Evolutionary conservation across 345 rosid species (phyloP).

Genomic region (Melaleuca alternifolia): DNA sequence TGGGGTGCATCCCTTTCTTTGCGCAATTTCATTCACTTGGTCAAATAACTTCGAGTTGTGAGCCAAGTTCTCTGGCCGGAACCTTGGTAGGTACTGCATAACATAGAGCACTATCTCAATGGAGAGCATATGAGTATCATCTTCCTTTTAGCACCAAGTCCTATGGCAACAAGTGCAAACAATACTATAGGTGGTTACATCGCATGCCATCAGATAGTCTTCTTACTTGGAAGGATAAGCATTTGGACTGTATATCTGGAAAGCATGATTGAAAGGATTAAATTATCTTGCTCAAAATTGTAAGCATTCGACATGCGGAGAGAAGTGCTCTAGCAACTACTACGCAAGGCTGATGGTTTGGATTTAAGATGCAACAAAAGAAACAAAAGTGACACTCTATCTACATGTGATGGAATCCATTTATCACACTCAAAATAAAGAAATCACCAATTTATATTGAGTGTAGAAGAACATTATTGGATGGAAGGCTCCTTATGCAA

Average conservation of each 20-base stretch:
- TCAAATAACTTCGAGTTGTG: slow-evolving; percentile 4
- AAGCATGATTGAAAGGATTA: background rate
- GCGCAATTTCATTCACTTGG: slow-evolving; percentile 3
- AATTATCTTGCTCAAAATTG: too few species aligned
- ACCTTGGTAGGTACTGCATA: slow-evolving; percentile 4
- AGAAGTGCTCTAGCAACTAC: too few species aligned
- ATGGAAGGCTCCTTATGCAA: background rate
- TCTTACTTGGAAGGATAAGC: background rate
- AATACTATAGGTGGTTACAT: background rate
- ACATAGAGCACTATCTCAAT: background rate
- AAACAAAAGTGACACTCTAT: too few species aligned
- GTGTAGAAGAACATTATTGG: background rate
- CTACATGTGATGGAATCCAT: background rate
- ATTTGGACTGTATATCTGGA: background rate
- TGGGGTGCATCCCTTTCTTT: slow-evolving; percentile 5
- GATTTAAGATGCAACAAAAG: too few species aligned
- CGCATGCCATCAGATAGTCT: background rate
- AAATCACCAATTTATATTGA: too few species aligned
- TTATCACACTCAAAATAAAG: background rate
- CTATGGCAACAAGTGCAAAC: background rate
- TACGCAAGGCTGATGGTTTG: too few species aligned
- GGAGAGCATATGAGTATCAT: background rate
- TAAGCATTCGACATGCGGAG: too few species aligned
- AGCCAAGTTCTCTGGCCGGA: background rate
- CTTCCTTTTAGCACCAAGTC: background rate